Evolutionary conservation across 345 rosid genomes (phyloP), one percentile per base, ranked within the genome.

Genomic region (Dipteronia sinensis): DNA sequence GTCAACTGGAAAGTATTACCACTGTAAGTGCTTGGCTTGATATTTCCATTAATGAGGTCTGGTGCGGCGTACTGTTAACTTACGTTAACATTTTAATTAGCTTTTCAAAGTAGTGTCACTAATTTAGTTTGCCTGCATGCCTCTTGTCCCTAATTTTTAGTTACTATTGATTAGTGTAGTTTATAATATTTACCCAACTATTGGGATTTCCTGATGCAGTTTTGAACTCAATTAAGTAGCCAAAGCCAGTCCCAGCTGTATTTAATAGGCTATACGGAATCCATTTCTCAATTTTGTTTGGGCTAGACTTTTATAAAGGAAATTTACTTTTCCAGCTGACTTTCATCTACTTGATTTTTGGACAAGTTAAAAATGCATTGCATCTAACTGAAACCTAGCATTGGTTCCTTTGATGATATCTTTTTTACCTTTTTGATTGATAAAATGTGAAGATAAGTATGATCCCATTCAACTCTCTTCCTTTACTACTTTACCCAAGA

Each of bases 1-100:
- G 42, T 96, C 99, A 13, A 96, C 98, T 13, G 99, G 98, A 82
- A 96, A 96, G 76, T 94, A 96, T 81, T 96, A 96, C 76, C 99
- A 96, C 68, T 96, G 99, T 96, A 88, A 90, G 98, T 85, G 17
- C 44, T 59, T 76, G 17, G 46, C 49, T 68, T 17, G 23, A 58
- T 53, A 20, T 34, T 44, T 62, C 53, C 68, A 31, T 49, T 49
- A 62, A 73, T 49, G 19, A 6, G 10, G 7, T 71, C 38, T 55
- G 25, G 19, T 74, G 65, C 7, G 25, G 4, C 25, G 44, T 58
- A n/a, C 11, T 55, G 61, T 38, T 65, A 23, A 55, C 20, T 6
- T 53, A 15, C 25, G n/a, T 16, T 40, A 17, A 19, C 20, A 69
- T 25, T 16, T 25, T 55, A 27, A 55, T n/a, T 17, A 31, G 27